Evolutionary conservation across 208 protist species (phyloP).

Genomic region (Balamuthia mandrillaris): DNA sequence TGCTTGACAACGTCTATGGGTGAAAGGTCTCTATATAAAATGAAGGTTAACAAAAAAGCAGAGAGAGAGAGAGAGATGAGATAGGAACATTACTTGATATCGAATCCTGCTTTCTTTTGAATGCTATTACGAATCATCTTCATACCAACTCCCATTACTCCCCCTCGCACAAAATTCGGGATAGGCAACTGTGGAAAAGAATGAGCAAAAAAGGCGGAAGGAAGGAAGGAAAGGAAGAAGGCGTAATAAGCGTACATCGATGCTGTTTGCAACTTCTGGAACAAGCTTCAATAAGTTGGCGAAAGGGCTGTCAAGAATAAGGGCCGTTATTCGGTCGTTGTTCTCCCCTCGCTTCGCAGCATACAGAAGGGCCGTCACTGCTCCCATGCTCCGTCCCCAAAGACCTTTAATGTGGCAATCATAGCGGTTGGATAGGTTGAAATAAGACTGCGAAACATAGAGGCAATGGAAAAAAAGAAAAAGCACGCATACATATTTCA

Average conservation of each 20-base stretch:
- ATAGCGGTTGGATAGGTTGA: too few species aligned
- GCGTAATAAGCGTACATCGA: background rate
- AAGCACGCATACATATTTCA: background rate
- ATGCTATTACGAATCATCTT: conserved; percentile 4
- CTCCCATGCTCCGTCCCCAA: conserved; percentile 25
- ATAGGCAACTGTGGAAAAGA: background rate
- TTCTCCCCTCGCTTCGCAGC: background rate
- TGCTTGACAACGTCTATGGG: too few species aligned
- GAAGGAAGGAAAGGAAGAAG: background rate
- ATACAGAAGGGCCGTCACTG: conserved; percentile 16
- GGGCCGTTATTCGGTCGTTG: background rate
- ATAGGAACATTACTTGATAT: too few species aligned
- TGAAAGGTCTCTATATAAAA: too few species aligned
- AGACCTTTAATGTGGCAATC: background rate
- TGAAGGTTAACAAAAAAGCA: too few species aligned
- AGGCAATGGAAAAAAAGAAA: background rate
- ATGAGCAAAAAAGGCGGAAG: background rate
- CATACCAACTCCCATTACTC: background rate
- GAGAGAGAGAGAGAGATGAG: too few species aligned
- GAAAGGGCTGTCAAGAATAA: conserved; percentile 17
- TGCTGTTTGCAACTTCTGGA: background rate
- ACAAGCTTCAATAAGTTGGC: conserved; percentile 4
- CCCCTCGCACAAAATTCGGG: background rate
- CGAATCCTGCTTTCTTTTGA: background rate
- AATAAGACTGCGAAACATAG: background rate